Base-by-base conservation (phyloP, 495 filamentous ascomycete species). In the Usnea hakonensis region DNA sequence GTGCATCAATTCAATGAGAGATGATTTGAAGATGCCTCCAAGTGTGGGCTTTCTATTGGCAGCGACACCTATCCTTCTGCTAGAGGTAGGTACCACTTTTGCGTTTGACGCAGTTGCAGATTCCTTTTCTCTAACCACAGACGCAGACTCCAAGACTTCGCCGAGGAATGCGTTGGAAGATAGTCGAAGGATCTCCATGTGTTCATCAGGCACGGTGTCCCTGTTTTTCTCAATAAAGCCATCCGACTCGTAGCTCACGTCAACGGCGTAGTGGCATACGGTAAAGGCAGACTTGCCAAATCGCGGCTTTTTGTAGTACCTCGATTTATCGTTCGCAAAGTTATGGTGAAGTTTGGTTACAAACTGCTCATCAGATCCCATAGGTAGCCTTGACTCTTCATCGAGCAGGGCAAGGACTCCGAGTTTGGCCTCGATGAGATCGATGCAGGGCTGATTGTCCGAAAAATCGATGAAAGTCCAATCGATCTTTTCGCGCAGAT, bases 381-480 rank as follows among this genome's bases (percentile, higher is more conserved):
- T 97, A 2, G 94, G 94, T 56, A 99, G 77, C 63, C 94, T 84
- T 40, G 93, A 97, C 72, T 99, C 94, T 76, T 99, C 94, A 68
- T 99, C 94, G 26, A 99, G 76, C 52, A 99, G 83, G 28, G 92
- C 88, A 58, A 99, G 75, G 58, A 99, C 88, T 68, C 94, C 95
- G 43, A 99, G 80, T 73, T 95, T 97, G 52, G 90, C 92, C 76
- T 99, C 94, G 66, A 99, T 99, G 46, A 99, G 76, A 73, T 99
- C 94, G 70, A 99, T 99, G 76, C 94, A 99, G n/a, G 95, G 95
- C 73, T 97, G 91, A 69, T 99, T 99, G 72, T 99, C 94, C 55
- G 94, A 95, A 76, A 97, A 99, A 73, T 99, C 94, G 77, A 99
- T 99, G 73, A 97, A 99, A 16, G 90, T 96, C 94, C 94, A 99